Percentiles rank a stretch among this genome's conserved stretches.
Evolutionary conservation across 129 eudicot species (phyloP).

Genomic region (Calendula officinalis): DNA sequence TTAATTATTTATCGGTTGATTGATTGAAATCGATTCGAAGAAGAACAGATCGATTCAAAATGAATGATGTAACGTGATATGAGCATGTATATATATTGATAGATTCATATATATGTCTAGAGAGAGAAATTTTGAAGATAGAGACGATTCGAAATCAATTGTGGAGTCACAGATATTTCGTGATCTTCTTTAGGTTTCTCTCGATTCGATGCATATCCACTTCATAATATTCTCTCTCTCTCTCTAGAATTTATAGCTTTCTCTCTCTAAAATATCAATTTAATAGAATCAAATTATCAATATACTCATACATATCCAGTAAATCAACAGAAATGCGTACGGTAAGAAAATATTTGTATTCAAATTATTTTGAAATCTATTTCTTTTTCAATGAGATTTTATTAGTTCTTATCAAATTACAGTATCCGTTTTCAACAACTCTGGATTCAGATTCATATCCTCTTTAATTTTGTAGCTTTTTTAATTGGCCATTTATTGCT

Average conservation of each 20-base stretch:
- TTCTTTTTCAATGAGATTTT: slow-evolving; percentile 25
- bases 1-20: no score
- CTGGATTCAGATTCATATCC: slow-evolving; percentile 30
- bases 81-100: slow-evolving; percentile 16
- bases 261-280: slow-evolving; percentile 6
- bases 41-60: not conserved
- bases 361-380: not conserved
- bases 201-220: slow-evolving; percentile 48
- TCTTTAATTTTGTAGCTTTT: not conserved
- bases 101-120: not conserved
- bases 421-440: slow-evolving; percentile 32
- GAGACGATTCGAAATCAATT: slow-evolving; percentile 27
- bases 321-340: not conserved
- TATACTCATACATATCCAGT: not conserved
- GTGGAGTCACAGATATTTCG: slow-evolving; percentile 63
- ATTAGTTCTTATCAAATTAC: slow-evolving; percentile 13
- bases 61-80: slow-evolving; percentile 18
- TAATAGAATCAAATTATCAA: not conserved
- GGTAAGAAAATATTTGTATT: slow-evolving; percentile 19
- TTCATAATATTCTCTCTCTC: slow-evolving; percentile 23
- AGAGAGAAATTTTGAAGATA: not conserved
- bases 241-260: slow-evolving; percentile 9
- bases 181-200: slow-evolving; percentile 60
- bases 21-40: not conserved
- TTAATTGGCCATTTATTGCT: not conserved